Base-by-base conservation (phyloP, 768 basidiomycete genomes). In the Sutorius australiensis region DNA sequence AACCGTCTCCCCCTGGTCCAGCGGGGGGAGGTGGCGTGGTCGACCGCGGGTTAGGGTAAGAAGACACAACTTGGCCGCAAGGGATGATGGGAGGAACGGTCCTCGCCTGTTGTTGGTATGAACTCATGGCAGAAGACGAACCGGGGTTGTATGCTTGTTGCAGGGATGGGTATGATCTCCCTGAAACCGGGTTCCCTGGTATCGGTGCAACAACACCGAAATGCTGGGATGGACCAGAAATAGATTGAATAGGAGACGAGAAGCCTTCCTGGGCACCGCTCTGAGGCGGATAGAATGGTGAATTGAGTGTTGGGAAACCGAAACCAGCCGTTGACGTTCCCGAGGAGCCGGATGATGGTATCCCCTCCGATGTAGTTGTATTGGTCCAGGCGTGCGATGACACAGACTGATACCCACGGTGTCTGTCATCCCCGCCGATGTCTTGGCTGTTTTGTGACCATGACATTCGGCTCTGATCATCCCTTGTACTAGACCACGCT, bases 271-370 rank as follows among this genome's bases (percentile, higher is more conserved):
- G 68, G 7, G 70, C 34, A 51, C 69, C 64, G 45, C 64, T 64
- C 48, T 72, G 69, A 39, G 59, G 57, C 19, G 83, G 83, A 64
- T 75, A 81, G 68, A 82, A 84, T 11, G 83, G 78, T 9, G 81
- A 75, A 56, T 67, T 81, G 36, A 83, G 74, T 14, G 83, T 84
- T 38, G 80, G 77, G 63, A 84, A 78, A 46, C 58, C 39, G 61
- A 63, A 77, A 41, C 40, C 53, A 34, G 67, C 61, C 34, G 66
- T 32, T 27, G 63, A 28, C 8, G 59, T 17, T 24, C 57, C 64
- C 45, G 64, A 59, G 49, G 67, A 49, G 38, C 54, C 58, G 40
- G 57, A 52, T 41, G 62, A 55, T 50, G 57, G 40, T 42, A 69
- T 56, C 41, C 52, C 62, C 48, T 64, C 66, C 13, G 70, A 61